Percentiles rank a stretch among this genome's conserved stretches.
These are phyloP conservation scores for Helotiales sp. DNA, from an alignment of 2,329 filamentous ascomycete genomes.

Conservation along the genomic window DNA sequence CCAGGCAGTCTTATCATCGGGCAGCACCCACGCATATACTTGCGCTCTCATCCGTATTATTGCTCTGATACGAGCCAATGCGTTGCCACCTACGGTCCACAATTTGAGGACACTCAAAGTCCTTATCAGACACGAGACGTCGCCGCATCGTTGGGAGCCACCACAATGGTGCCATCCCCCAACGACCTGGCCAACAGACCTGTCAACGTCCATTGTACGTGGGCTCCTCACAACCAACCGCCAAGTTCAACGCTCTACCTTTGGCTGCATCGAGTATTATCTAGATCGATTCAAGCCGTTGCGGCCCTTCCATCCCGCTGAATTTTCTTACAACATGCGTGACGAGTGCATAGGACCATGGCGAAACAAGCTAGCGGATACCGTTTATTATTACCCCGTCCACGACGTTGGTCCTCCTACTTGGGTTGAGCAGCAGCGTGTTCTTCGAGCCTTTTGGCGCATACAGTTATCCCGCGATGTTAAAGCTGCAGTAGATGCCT, in stretches of 20 bases:
- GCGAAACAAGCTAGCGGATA: conserved; percentile 1
- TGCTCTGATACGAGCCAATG: conserved; percentile 3
- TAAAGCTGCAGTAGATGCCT: not conserved
- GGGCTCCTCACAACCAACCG: conserved; percentile 9
- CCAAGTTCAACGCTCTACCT: conserved; percentile 5
- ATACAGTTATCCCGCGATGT: conserved; percentile 10
- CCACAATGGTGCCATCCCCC: not conserved
- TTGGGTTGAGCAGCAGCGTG: conserved; percentile 14
- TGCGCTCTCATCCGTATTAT: conserved; percentile 9
- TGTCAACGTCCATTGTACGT: not conserved
- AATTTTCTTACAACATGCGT: conserved; percentile 1
- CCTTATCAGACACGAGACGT: conserved; percentile 5
- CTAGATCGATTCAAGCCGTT: conserved; percentile 9
- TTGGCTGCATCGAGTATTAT: conserved; percentile 13
- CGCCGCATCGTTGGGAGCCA: conserved; percentile 1
- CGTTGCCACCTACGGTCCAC: conserved; percentile 3
- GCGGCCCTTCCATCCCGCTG: conserved; percentile 3
- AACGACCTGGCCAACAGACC: not conserved
- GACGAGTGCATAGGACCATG: not conserved
- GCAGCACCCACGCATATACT: conserved; percentile 7
- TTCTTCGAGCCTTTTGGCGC: conserved; percentile 15
- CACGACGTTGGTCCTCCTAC: conserved; percentile 9
- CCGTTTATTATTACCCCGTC: conserved; percentile 5
- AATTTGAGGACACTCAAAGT: conserved; percentile 2
- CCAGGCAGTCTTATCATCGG: conserved; percentile 6